phyloP scores from a whole-genome alignment of 179 eudicot species.

The Corrigiola litoralis region DNA sequence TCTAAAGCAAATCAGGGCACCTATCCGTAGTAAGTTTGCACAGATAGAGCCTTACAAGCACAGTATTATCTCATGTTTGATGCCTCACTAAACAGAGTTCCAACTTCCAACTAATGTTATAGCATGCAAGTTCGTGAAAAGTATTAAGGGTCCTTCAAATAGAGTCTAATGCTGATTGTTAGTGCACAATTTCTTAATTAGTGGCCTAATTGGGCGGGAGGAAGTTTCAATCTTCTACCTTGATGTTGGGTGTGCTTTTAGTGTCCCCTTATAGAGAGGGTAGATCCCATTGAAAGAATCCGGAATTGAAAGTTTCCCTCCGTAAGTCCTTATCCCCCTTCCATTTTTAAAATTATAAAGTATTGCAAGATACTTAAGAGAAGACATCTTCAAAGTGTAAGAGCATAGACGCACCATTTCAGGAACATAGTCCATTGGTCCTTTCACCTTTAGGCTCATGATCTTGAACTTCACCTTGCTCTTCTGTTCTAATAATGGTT shows the following conservation, averaged over 20 bases:
- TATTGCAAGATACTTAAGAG: neutral
- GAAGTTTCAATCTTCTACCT: no score
- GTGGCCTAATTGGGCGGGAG: no score
- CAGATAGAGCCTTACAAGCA: no score
- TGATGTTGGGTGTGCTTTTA: no score
- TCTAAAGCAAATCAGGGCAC: no score
- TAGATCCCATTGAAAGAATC: neutral
- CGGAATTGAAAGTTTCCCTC: neutral
- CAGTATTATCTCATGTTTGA: no score
- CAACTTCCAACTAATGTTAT: neutral
- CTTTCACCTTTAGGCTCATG: slow-evolving; percentile 91
- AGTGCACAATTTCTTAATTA: neutral
- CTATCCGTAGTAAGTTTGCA: no score
- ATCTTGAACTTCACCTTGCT: slow-evolving; percentile 87
- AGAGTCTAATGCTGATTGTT: neutral
- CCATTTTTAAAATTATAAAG: neutral
- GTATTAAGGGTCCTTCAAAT: neutral
- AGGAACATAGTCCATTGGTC: slow-evolving; percentile 74
- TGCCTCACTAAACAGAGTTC: neutral
- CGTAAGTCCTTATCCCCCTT: no score
- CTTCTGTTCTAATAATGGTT: slow-evolving; percentile 56
- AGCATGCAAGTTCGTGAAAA: neutral
- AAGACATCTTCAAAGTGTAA: neutral
- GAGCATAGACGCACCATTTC: slow-evolving; percentile 64
- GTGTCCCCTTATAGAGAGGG: no score